Evolutionary conservation across 1,139 yeast genomes (phyloP), one percentile per base, ranked within the genome.

Genomic region (Yamadazyma triangularis): DNA sequence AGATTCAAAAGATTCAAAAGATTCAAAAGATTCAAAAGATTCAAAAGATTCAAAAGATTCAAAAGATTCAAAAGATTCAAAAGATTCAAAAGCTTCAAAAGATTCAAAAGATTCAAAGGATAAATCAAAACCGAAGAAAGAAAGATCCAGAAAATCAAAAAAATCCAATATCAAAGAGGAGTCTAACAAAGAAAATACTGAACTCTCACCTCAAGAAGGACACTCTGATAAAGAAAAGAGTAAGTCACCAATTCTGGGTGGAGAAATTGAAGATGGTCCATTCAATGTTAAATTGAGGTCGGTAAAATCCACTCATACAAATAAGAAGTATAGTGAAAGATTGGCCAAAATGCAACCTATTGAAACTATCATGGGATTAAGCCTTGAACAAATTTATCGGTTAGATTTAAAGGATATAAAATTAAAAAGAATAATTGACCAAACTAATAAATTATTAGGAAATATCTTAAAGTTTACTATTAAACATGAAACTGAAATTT

Each of bases 361-460:
- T 26, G 63, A 60, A 34, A 64, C 71, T 10, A 64, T 67, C 24
- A 58, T 64, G 38, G 73, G 73, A 1, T 51, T 66, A 27, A 54
- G 63, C 3, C 63, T 61, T 36, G 47, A 52, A 29, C 72, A 66
- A 35, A 60, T 66, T 15, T 48, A 59, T 33, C 53, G 51, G 24
- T 51, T 63, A 23, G 58, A 54, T 19, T 40, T 50, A 16, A 47
- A 56, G 5, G 73, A 67, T 47, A 70, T 67, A 26, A 65, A 65
- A 40, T 45, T 64, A 30, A 67, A 65, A 37, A 60, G 65, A 19
- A 59, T 67, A 25, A 48, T 58, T 15, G 49, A 58, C 23, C 40
- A 43, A 26, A 39, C 45, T 11, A 38, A 36, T n/a, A 41, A 41
- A 19, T 13, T 27, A 2, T 31, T 43, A 13, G 27, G 23, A 10